Base-by-base conservation (phyloP, 2,329 filamentous ascomycete genomes). In the Parastagonospora avenae region DNA sequence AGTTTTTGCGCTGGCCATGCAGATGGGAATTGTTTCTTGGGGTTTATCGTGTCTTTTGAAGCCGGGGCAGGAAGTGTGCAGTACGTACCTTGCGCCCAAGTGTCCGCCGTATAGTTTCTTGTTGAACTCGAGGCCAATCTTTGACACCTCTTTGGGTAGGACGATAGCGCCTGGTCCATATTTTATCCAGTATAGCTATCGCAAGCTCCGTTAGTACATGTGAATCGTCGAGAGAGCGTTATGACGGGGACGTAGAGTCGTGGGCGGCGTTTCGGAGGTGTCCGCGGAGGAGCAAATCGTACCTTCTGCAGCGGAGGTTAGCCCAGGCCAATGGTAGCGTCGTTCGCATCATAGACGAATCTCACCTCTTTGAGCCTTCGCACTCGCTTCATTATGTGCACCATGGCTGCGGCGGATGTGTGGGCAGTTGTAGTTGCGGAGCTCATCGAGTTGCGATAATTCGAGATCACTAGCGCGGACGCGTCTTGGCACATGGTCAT, bases 131-230 rank as follows among this genome's bases (percentile, higher is more conserved):
- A 94, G 74, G 70, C 90, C 85, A 78, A 94, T 87, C 70, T 85
- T 82, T 39, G 87, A 86, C 46, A 95, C 84, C 67, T 91, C 85
- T 28, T 85, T 80, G 0, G 93, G 91, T 19, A 99, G 81, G 60
- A 91, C 79, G 15, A 90, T 88, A 37, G 94, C 92, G 49, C 93
- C 94, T 28, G 90, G 87, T 52, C 93, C 94, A 71, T 89, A 81
- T 71, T 88, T 86, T 74, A 97, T 80, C 67, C 81, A 79, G 58
- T 94, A 81, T 44, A 95, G 79, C 89, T 94, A 55, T 44, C 4
- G 4, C 2, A 7, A 15, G 28, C 16, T 4, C 1, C 11, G 27
- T 64, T 47, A 64, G 58, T 36, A 24, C 15, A 24, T 12, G 14
- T 29, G 1, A 12, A 1, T n/a, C 1, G 15, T 4, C 8, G 1